Conservation (phyloP, 2,329 filamentous ascomycete species). For the Aspergillus alliaceus region DNA sequence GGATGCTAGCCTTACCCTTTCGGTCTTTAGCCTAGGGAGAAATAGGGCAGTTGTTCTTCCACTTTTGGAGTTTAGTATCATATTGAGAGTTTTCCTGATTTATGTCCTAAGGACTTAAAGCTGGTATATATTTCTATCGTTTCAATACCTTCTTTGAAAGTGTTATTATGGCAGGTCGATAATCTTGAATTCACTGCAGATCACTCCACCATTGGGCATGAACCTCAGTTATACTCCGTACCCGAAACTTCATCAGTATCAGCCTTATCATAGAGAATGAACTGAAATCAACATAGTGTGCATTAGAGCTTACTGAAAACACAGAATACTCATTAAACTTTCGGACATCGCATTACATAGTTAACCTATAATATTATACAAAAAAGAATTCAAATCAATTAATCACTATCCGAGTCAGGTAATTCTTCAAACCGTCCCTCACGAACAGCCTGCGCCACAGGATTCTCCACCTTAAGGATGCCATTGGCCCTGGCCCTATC, state of each 20-base stretch:
- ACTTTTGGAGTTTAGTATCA: too few relatives aligned
- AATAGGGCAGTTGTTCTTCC: too few relatives aligned
- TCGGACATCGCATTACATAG: background rate
- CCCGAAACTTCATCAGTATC: background rate
- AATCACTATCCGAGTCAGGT: slow-evolving; percentile 51
- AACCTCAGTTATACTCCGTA: background rate
- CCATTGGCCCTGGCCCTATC: slow-evolving; percentile 69
- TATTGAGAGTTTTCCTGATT: too few relatives aligned
- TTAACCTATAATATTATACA: background rate
- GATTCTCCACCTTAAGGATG: slow-evolving; percentile 75
- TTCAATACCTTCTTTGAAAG: too few relatives aligned
- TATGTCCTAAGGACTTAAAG: too few relatives aligned
- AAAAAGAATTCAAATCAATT: background rate
- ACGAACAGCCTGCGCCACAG: slow-evolving; percentile 67
- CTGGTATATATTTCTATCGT: too few relatives aligned
- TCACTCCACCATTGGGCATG: background rate
- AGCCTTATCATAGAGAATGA: background rate
- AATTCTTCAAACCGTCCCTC: slow-evolving; percentile 72
- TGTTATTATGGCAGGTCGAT: too few relatives aligned
- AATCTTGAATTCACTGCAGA: too few relatives aligned
- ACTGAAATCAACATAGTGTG: background rate
- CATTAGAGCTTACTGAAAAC: background rate
- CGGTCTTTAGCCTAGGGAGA: too few relatives aligned
- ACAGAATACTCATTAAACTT: background rate
- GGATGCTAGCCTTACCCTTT: background rate